phyloP scores from a whole-genome alignment of 2,329 filamentous ascomycete species.

The Acephala macrosclerotiorum region DNA sequence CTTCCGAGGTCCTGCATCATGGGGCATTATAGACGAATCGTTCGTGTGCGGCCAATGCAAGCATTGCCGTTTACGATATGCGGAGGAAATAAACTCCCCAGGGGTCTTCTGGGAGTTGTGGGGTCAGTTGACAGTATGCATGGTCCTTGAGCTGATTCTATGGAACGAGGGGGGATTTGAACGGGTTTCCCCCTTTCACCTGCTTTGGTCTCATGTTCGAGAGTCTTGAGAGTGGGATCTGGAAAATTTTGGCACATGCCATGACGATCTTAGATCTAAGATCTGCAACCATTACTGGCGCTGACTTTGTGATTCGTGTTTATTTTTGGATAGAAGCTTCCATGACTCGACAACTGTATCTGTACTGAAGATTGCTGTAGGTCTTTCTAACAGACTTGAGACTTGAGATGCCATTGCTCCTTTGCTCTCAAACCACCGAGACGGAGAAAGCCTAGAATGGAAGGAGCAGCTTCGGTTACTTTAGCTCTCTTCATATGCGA shows the following conservation, averaged over 20 bases:
- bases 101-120: background rate
- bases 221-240: background rate
- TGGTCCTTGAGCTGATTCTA: background rate
- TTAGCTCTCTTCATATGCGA: no score
- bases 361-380: background rate
- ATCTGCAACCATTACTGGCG: background rate
- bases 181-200: constrained; percentile 3
- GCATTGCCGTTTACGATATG: background rate
- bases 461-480: no score
- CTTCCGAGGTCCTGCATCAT: constrained; percentile 1
- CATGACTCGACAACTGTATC: background rate
- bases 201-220: background rate
- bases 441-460: no score
- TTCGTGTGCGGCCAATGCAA: background rate
- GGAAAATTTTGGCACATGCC: background rate
- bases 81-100: background rate
- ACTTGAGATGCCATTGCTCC: background rate
- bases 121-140: background rate
- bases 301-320: background rate
- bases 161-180: background rate
- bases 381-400: background rate
- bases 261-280: constrained; percentile 3
- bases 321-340: background rate
- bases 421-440: background rate
- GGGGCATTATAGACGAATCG: background rate